A percentile compares a stretch with the other conserved stretches of the same genome.
Evolutionary conservation across 1,284 basidiomycete species (phyloP).

Genomic region (Marasmius oreades): DNA sequence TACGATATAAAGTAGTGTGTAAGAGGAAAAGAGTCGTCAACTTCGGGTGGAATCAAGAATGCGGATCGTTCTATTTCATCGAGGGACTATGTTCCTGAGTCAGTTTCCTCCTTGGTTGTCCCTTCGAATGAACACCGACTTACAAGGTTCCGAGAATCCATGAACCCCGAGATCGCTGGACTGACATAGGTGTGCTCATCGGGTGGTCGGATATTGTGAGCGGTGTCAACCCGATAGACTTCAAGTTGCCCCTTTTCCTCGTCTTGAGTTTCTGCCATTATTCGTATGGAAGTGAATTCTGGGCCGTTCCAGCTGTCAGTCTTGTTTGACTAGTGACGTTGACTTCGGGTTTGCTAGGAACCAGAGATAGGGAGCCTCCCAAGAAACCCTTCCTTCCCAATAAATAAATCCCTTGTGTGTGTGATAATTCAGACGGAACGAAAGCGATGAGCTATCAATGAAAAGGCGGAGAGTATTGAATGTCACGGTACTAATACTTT

Average conservation of each 20-base stretch:
- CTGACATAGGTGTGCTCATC: neutral
- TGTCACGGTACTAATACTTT: too few relatives aligned
- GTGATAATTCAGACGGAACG: too few relatives aligned
- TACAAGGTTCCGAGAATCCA: neutral
- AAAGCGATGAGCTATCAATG: too few relatives aligned
- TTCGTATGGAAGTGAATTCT: too few relatives aligned
- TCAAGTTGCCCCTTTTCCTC: neutral
- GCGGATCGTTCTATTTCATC: neutral
- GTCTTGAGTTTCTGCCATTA: conserved; percentile 2
- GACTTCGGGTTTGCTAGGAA: too few relatives aligned
- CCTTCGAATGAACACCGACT: neutral
- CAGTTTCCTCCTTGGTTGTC: neutral
- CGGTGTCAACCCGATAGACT: neutral
- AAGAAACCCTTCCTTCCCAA: too few relatives aligned
- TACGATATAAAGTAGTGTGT: conserved; percentile 59
- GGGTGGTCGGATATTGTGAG: neutral
- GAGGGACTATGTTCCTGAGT: neutral
- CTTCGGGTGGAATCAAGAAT: conserved; percentile 20
- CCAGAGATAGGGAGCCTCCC: too few relatives aligned
- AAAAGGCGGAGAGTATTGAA: too few relatives aligned
- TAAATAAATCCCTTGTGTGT: too few relatives aligned
- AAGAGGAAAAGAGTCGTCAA: conserved; percentile 44
- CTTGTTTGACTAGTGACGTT: neutral
- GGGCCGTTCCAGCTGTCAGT: neutral
- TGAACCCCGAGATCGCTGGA: neutral